Evolutionary conservation across 805 yeast species (phyloP).

Genomic region (Starmera amethionina): DNA sequence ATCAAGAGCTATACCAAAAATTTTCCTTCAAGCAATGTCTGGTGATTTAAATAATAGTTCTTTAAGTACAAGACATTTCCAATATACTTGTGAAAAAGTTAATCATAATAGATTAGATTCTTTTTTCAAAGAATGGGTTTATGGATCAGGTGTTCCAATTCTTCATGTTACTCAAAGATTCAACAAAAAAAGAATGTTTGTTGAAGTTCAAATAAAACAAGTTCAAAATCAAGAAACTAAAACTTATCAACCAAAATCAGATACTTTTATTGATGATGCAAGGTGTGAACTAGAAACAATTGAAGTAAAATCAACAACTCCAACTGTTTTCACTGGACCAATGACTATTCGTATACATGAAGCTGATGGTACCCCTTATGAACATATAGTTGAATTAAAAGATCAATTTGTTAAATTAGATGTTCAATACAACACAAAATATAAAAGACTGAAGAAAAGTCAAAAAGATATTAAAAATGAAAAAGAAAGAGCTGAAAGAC

Average conservation of each 20-base stretch:
- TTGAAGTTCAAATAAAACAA: slow-evolving; percentile 91
- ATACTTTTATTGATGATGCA: slow-evolving; percentile 30
- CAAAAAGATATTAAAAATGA: slow-evolving; percentile 28
- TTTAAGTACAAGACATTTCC: slow-evolving; percentile 76
- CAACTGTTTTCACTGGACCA: slow-evolving; percentile 70
- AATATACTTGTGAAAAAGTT: slow-evolving; percentile 90
- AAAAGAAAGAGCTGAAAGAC: slow-evolving; percentile 28
- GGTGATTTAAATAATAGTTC: slow-evolving; percentile 78
- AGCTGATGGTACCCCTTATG: slow-evolving; percentile 97
- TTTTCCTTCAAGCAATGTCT: slow-evolving; percentile 90
- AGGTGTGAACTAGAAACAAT: slow-evolving; percentile 6
- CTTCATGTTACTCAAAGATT: slow-evolving; percentile 85
- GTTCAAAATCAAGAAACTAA: slow-evolving; percentile 60
- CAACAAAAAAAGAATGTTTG: slow-evolving; percentile 86
- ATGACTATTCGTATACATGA: slow-evolving; percentile 96
- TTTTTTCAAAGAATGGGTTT: slow-evolving; percentile 92
- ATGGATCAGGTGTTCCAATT: slow-evolving; percentile 79
- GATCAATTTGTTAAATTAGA: slow-evolving; percentile 82
- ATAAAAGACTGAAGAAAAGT: slow-evolving; percentile 67
- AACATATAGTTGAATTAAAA: slow-evolving; percentile 87
- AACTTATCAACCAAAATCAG: slow-evolving; percentile 23
- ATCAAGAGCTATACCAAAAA: slow-evolving; percentile 82
- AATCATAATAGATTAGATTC: slow-evolving; percentile 73
- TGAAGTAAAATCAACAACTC: slow-evolving; percentile 6
- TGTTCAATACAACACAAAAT: slow-evolving; percentile 91